A percentile compares a stretch with the other conserved stretches of the same genome.
phyloP scores from a whole-genome alignment of 2,329 filamentous ascomycete species.

The Delphinella strobiligena region DNA sequence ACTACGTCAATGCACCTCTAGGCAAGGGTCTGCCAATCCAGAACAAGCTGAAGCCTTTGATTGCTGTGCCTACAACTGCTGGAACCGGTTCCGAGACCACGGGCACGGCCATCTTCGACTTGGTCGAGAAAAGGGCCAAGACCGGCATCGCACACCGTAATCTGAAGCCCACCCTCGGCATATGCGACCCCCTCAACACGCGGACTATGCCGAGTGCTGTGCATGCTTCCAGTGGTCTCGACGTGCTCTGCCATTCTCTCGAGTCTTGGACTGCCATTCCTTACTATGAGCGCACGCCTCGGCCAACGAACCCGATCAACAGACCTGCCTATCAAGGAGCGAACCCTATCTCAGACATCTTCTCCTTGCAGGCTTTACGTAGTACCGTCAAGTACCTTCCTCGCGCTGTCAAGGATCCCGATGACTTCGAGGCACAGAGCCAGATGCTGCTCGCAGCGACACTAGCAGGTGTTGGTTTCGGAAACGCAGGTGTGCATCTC shows the following conservation, averaged over 20 bases:
- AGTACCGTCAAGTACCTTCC: conserved; percentile 87
- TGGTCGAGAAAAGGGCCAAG: conserved; percentile 81
- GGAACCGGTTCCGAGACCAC: conserved; percentile 90
- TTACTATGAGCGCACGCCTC: conserved; percentile 70
- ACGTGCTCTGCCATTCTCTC: conserved; percentile 88
- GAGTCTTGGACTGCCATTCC: conserved; percentile 98
- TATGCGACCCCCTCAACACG: conserved; percentile 79
- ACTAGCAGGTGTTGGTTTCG: conserved; percentile 88
- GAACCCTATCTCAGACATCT: conserved; percentile 96
- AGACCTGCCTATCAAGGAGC: conserved; percentile 92
- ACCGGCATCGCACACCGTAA: conserved; percentile 93
- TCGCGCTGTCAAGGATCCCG: conserved; percentile 72
- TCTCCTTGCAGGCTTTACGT: conserved; percentile 74
- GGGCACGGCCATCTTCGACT: conserved; percentile 94
- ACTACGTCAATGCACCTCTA: conserved; percentile 93
- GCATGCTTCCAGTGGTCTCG: conserved; percentile 80
- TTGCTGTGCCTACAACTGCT: conserved; percentile 76
- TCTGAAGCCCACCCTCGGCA: conserved; percentile 87
- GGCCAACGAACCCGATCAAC: conserved; percentile 79
- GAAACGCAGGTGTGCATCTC: conserved; percentile 90
- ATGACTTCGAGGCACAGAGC: conserved; percentile 83
- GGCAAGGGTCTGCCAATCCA: conserved; percentile 72
- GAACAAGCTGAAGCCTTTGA: conserved; percentile 58
- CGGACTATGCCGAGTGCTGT: conserved; percentile 92
- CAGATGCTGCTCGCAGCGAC: conserved; percentile 95